Conservation (phyloP, 108 stramenopile genomes). For the Chaetoceros tenuissimus region DNA sequence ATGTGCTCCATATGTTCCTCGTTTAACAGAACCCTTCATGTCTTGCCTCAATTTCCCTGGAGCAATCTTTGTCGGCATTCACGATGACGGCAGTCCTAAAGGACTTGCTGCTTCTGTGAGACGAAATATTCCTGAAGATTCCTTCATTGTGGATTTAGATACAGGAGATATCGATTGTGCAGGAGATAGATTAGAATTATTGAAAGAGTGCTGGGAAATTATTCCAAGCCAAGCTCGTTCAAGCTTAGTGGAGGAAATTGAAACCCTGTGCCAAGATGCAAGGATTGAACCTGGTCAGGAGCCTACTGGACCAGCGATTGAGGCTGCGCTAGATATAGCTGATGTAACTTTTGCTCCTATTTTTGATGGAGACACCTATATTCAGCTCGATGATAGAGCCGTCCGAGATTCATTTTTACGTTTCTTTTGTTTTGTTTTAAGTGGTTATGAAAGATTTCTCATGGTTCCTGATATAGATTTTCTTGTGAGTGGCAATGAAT, state of each 20-base stretch:
- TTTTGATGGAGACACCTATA: slow-evolving; percentile 24
- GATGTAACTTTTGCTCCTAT: slow-evolving; percentile 5
- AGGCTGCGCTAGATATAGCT: slow-evolving; percentile 42
- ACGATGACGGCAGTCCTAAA: slow-evolving; percentile 52
- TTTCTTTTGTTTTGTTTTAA: slow-evolving; percentile 69
- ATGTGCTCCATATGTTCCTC: slow-evolving; percentile 79
- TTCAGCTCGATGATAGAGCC: slow-evolving; percentile 71
- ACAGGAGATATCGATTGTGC: slow-evolving; percentile 63
- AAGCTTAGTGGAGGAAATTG: slow-evolving; percentile 63
- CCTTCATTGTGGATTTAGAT: slow-evolving; percentile 75
- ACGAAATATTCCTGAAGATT: slow-evolving; percentile 64
- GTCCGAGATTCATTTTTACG: slow-evolving; percentile 75
- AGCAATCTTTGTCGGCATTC: slow-evolving; percentile 80
- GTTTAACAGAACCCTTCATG: slow-evolving; percentile 76
- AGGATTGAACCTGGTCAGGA: slow-evolving; percentile 77
- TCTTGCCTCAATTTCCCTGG: slow-evolving; percentile 79
- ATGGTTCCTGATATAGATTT: slow-evolving; percentile 85
- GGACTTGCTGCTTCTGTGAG: slow-evolving; percentile 65
- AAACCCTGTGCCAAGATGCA: slow-evolving; percentile 72
- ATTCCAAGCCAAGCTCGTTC: slow-evolving; percentile 61
- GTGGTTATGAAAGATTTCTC: slow-evolving; percentile 74
- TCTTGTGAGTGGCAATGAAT: slow-evolving; percentile 71
- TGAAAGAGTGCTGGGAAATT: slow-evolving; percentile 63
- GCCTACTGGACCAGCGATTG: slow-evolving; percentile 56
- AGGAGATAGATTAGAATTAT: slow-evolving; percentile 48